These are phyloP conservation scores for Draba incana DNA, from an alignment of 345 rosid species.

Conservation along the genomic window DNA sequence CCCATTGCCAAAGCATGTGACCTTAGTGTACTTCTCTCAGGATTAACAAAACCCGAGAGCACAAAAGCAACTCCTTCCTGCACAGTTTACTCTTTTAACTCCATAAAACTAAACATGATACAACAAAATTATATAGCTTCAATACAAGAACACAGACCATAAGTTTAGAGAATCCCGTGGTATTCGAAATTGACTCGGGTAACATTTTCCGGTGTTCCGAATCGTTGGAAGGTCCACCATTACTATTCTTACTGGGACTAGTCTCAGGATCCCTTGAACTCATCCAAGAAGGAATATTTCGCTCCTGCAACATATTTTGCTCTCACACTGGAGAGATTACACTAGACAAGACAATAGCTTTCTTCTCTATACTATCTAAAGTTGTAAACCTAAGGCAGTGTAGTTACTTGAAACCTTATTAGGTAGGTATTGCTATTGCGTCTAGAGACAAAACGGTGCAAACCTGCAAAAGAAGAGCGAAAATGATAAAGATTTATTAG, in stretches of 20 bases:
- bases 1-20: constrained; percentile 90
- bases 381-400: no score
- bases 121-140: not conserved
- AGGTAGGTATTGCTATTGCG: no score
- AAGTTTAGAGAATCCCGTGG: constrained; percentile 51
- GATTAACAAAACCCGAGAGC: constrained; percentile 86
- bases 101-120: not conserved
- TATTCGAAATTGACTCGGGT: constrained; percentile 31
- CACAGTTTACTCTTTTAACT: constrained; percentile 22
- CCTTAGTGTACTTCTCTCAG: constrained; percentile 77
- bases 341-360: constrained; percentile 2
- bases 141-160: constrained; percentile 49
- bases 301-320: constrained; percentile 46
- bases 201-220: no score
- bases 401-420: no score
- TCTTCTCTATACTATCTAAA: not conserved
- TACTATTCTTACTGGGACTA: constrained; percentile 25
- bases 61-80: constrained; percentile 93
- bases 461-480: constrained; percentile 3
- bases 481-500: not conserved
- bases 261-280: constrained; percentile 46
- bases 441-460: not conserved
- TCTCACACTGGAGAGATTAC: constrained; percentile 46
- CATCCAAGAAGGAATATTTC: constrained; percentile 91
- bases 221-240: constrained; percentile 16